These are phyloP conservation scores for Dissophora ornata DNA, from an alignment of 192 early-diverging fungal genomes.

Conservation along the genomic window DNA sequence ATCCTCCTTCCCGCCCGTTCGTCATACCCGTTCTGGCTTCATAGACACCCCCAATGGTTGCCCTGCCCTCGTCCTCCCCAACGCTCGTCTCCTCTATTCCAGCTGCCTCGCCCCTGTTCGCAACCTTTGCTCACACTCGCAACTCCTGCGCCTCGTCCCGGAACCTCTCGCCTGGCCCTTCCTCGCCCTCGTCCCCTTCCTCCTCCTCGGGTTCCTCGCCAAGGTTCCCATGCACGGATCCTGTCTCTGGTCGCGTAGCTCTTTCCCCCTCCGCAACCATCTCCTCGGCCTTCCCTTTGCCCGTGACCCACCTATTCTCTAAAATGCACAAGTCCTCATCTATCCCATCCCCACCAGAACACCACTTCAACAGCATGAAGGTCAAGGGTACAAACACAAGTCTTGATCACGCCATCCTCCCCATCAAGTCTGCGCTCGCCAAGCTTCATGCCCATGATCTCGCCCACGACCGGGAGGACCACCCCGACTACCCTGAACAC, in stretches of 20 bases:
- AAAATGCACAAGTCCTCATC: slow-evolving; percentile 21
- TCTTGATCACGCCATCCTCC: slow-evolving; percentile 25
- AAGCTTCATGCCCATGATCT: slow-evolving; percentile 20
- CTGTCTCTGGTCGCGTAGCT: slow-evolving; percentile 15
- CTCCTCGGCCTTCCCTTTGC: slow-evolving; percentile 4
- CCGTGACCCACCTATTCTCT: background rate
- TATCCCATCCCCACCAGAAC: slow-evolving; percentile 13
- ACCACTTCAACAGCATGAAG: slow-evolving; percentile 8
- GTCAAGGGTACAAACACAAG: background rate
- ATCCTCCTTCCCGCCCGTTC: too few relatives aligned
- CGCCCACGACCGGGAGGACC: background rate
- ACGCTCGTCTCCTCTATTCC: slow-evolving; percentile 28
- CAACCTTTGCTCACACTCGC: background rate
- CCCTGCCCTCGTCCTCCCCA: slow-evolving; percentile 32
- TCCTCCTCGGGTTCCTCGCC: slow-evolving; percentile 42
- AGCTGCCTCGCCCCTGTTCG: slow-evolving; percentile 3
- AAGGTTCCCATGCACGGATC: slow-evolving; percentile 37
- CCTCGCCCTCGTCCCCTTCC: slow-evolving; percentile 19
- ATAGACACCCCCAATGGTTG: slow-evolving; percentile 30
- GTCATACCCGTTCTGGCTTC: too few relatives aligned
- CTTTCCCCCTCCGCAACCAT: slow-evolving; percentile 14
- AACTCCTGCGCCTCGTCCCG: slow-evolving; percentile 17
- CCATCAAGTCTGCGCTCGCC: slow-evolving; percentile 18
- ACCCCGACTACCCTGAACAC: slow-evolving; percentile 3
- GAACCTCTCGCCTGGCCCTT: slow-evolving; percentile 17